Conservation (phyloP, 106 monocot species). For the Hemerocallis citrina region DNA sequence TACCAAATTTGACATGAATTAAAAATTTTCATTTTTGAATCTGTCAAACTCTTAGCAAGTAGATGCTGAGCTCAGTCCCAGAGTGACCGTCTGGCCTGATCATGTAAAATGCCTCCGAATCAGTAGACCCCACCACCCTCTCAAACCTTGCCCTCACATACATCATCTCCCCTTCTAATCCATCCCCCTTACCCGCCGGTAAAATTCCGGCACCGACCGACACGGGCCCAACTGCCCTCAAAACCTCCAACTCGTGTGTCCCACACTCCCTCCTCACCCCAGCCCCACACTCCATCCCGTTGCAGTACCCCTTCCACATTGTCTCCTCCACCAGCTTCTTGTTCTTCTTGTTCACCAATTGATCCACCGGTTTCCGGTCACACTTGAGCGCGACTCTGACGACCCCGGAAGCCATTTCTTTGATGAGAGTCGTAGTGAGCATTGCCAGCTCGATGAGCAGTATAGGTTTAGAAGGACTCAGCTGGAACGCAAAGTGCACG, state of each 20-base stretch:
- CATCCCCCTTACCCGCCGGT: constrained; percentile 6
- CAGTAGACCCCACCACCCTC: constrained; percentile 53
- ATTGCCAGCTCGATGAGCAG: constrained; percentile 42
- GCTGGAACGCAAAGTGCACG: constrained; percentile 14
- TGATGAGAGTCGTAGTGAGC: constrained; percentile 25
- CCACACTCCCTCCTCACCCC: constrained; percentile 23
- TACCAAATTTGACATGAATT: too few relatives aligned
- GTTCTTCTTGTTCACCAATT: background rate
- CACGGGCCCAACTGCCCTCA: constrained; percentile 38
- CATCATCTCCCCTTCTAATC: constrained; percentile 38
- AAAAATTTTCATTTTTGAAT: too few relatives aligned
- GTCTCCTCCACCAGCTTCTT: constrained; percentile 10
- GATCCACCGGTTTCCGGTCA: constrained; percentile 2
- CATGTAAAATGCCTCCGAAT: constrained; percentile 68
- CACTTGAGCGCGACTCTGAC: constrained; percentile 44
- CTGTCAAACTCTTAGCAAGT: constrained; percentile 44
- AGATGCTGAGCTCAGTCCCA: constrained; percentile 60
- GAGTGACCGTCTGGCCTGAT: constrained; percentile 46
- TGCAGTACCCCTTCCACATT: constrained; percentile 31
- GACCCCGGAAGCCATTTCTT: constrained; percentile 57
- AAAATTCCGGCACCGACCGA: constrained; percentile 57
- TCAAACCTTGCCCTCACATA: constrained; percentile 65
- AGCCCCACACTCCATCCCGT: constrained; percentile 38
- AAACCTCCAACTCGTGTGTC: constrained; percentile 23
- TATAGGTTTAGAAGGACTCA: constrained; percentile 1